phyloP scores from a whole-genome alignment of 805 yeast genomes.

The Saturnispora ahearnii region DNA sequence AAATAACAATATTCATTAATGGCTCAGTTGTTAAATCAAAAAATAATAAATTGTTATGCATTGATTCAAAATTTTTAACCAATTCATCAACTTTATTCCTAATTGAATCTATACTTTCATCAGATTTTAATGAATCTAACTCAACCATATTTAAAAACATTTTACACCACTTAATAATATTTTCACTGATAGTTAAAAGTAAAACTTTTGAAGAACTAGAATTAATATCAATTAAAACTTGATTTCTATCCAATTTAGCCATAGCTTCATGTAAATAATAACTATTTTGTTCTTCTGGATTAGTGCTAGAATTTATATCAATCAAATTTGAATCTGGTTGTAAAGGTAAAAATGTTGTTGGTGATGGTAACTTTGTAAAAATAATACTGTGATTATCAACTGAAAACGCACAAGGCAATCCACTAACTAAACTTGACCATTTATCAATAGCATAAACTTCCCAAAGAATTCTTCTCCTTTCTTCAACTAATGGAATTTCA shows the following conservation, averaged over 20 bases:
- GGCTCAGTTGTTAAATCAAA: conserved; percentile 23
- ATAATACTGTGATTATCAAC: conserved; percentile 22
- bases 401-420: conserved; percentile 24
- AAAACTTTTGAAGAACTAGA: conserved; percentile 21
- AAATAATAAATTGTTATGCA: conserved; percentile 22
- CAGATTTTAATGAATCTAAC: conserved; percentile 17
- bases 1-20: conserved; percentile 19
- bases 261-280: conserved; percentile 26
- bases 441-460: conserved; percentile 24
- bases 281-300: conserved; percentile 9
- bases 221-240: conserved; percentile 22
- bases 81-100: conserved; percentile 21
- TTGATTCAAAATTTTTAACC: conserved; percentile 20
- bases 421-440: conserved; percentile 27
- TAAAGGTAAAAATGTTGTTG: conserved; percentile 19
- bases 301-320: neutral
- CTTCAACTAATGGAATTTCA: conserved; percentile 23
- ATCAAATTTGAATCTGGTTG: conserved; percentile 7
- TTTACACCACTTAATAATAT: conserved; percentile 27
- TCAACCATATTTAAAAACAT: conserved; percentile 25
- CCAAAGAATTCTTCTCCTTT: conserved; percentile 27
- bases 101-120: conserved; percentile 16
- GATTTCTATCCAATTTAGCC: conserved; percentile 22
- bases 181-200: conserved; percentile 24
- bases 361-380: conserved; percentile 25